Base-by-base conservation (phyloP, 345 rosid genomes). In the Euphorbia pulcherrima region DNA sequence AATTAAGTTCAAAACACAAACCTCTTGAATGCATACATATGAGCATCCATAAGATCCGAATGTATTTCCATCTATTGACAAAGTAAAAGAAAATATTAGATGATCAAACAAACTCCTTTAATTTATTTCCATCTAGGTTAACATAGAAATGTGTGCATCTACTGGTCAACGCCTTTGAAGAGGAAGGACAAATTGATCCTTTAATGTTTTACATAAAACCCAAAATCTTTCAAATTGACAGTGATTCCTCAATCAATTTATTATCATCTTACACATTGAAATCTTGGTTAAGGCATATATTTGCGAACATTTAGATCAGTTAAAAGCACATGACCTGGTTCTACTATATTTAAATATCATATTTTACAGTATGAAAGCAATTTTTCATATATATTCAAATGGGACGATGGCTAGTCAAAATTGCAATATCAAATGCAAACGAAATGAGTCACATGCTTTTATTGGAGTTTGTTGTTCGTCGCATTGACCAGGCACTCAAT, bases 11-110 rank as follows among this genome's bases (percentile, higher is more conserved):
- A 70, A 56, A 24, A 28, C 39, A 57, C 84, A 65, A 75, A 94
- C 99, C 96, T 88, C 82, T 89, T 94, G 86, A 94, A 90, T 40
- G 99, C 97, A 69, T 94, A 94, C 85, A 94, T 72, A 86, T 94
- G 95, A 69, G 90, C 87, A 83, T 94, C 99, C 89, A 94, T 82
- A 74, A 94, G 90, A 90, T 94, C 99, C 68, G 91, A 85, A 77
- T 82, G 86, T 60, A 90, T 78, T 75, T 94, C 99, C 96, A 94
- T 89, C 99, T 94, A 78, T 67, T 0, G 50, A 82, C 53, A 41
- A 72, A 75, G 50, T 54, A 72, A 75, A 75, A 66, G 51, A 20
- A 24, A 74, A 40, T 23, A 65, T 63, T 21, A 76, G 73, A 20
- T 52, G 55, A 58, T 28, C 55, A 64, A 65, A 29, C 47, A 50